Evolutionary conservation across 2,329 filamentous ascomycete genomes (phyloP), one percentile per base, ranked within the genome.

Genomic region (Coleophoma cylindrospora): DNA sequence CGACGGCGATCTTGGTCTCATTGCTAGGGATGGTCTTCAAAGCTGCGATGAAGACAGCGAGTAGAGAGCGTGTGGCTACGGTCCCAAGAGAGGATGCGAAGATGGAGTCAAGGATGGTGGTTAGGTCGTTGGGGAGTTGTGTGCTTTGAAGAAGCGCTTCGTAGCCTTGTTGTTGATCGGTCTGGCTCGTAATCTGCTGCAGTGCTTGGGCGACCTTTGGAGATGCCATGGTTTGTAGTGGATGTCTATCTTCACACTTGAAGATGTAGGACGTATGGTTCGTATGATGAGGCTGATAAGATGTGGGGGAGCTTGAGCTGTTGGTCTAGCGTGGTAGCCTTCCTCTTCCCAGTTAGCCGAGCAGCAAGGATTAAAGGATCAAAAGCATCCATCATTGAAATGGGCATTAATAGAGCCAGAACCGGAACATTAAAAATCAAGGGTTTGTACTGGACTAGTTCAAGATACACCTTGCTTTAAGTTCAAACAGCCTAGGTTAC

Each of bases 1-100:
- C 91, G 43, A 91, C 86, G 57, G 84, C 80, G 61, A 95, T 86
- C 70, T 86, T 86, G 54, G 85, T 73, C 52, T 87, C 81, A 40
- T 81, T 68, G 58, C 82, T 77, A 36, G 76, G 68, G 50, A 91
- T 73, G 17, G 71, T 69, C 53, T 78, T 72, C 58, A 95, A 85
- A 14, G 78, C 73, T 40, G 72, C 63, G 57, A 87, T 76, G 64
- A 95, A 89, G 50, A 74, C 71, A n/a, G 56, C 54, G 14, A 53
- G 49, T 8, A 66, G 57, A 7, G 60, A 58, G 27, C 64, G 59
- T 8, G 63, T 66, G 13, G 56, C 57, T 40, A 67, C 61, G 43
- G 65, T 65, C 21, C 64, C 64, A 4, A 66, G 54, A 19, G 57
- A 43, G 8, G 40, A 57, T 22, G 53, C 61, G 46, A 67, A 64